phyloP scores from a whole-genome alignment of 2,329 filamentous ascomycete species.

The Aspergillus latus region DNA sequence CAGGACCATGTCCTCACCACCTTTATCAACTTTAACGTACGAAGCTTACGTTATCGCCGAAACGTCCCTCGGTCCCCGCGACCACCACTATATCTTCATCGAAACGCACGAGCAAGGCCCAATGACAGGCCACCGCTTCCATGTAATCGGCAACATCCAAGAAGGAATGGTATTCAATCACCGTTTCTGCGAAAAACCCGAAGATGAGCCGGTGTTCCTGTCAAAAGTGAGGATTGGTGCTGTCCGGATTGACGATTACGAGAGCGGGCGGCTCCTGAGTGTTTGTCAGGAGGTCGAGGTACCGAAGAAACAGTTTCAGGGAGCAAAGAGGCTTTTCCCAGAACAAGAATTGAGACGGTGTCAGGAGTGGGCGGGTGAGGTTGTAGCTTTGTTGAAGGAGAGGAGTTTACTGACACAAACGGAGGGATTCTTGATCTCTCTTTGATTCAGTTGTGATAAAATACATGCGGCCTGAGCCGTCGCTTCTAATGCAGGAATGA shows the following conservation, averaged over 20 bases:
- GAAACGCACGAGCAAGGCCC: slow-evolving; percentile 21
- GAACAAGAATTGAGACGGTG: slow-evolving; percentile 26
- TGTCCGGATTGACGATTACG: not conserved
- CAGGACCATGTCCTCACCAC: slow-evolving; percentile 6
- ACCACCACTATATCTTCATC: slow-evolving; percentile 34
- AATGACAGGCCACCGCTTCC: slow-evolving; percentile 24
- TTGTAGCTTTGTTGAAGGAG: slow-evolving; percentile 9
- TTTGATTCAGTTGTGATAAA: not conserved
- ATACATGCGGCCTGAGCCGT: slow-evolving; percentile 4
- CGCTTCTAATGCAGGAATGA: slow-evolving; percentile 11
- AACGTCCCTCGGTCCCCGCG: slow-evolving; percentile 20
- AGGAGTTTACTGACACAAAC: not conserved
- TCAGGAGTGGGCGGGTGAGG: slow-evolving; percentile 34
- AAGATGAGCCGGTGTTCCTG: not conserved
- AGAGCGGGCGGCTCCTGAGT: not conserved
- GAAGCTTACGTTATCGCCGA: slow-evolving; percentile 21
- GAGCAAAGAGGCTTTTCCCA: slow-evolving; percentile 23
- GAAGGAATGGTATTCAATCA: slow-evolving; percentile 14
- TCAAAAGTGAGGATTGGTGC: not conserved
- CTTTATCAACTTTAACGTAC: slow-evolving; percentile 9
- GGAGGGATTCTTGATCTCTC: not conserved
- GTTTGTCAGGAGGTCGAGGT: slow-evolving; percentile 1
- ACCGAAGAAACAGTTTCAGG: slow-evolving; percentile 3
- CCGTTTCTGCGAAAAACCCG: not conserved
- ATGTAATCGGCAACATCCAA: slow-evolving; percentile 35